Evolutionary conservation across 176 grass and related monocot species (phyloP).

Genomic region (Oryza glaberrima): DNA sequence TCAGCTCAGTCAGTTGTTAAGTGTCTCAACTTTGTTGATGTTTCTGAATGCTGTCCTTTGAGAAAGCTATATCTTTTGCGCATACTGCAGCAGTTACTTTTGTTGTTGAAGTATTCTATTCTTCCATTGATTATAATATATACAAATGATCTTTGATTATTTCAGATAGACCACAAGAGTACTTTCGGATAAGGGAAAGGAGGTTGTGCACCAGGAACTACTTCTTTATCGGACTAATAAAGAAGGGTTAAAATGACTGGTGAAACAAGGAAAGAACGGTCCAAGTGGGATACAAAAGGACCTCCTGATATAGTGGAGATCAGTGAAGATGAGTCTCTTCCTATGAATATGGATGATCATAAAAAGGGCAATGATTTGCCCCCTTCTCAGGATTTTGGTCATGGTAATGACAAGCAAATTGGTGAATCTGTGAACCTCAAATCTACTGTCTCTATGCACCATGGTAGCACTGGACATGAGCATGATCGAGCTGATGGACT

Average conservation of each 20-base stretch:
- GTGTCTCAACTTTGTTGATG: neutral
- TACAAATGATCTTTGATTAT: conserved; percentile 26
- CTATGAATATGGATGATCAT: conserved; percentile 33
- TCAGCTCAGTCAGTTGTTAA: neutral
- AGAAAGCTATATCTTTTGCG: neutral
- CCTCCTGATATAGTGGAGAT: conserved; percentile 50
- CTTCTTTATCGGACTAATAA: conserved; percentile 30
- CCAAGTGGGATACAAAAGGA: conserved; percentile 65
- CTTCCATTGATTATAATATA: conserved; percentile 19
- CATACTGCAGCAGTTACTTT: conserved; percentile 3
- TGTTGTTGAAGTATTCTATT: conserved; percentile 25
- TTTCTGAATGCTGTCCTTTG: conserved; percentile 1
- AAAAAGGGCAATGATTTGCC: conserved; percentile 21
- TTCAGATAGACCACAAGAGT: conserved; percentile 47
- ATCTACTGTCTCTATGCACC: conserved; percentile 40
- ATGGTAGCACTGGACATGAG: conserved; percentile 35
- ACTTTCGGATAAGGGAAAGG: conserved; percentile 23
- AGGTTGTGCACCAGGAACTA: conserved; percentile 13
- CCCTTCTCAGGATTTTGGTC: conserved; percentile 22
- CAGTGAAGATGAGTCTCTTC: conserved; percentile 56
- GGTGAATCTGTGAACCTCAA: conserved; percentile 33
- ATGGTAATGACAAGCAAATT: conserved; percentile 32
- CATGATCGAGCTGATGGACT: conserved; percentile 38
- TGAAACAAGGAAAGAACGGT: conserved; percentile 54
- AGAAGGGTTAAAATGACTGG: conserved; percentile 55